Conservation (phyloP, 345 rosid genomes). For the Bruguiera parviflora region DNA sequence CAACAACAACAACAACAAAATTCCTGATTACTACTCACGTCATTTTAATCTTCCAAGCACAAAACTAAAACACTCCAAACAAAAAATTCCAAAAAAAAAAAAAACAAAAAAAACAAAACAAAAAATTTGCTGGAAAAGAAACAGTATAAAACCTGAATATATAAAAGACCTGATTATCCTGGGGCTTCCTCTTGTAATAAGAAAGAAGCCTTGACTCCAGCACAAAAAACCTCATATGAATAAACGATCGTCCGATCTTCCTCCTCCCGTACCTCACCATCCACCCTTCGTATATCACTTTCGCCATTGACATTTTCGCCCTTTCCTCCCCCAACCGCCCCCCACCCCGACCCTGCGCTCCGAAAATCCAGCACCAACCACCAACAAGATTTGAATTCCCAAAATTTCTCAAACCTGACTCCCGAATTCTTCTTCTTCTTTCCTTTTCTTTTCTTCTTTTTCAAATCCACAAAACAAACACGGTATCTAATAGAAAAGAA, state of each 20-base stretch:
- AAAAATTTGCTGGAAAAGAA: neutral
- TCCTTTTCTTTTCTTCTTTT: too few species aligned
- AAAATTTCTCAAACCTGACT: too few species aligned
- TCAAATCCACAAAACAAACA: too few species aligned
- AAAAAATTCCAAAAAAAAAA: constrained; percentile 1
- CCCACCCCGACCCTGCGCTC: constrained; percentile 1
- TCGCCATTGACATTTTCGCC: constrained; percentile 44
- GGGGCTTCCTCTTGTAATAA: constrained; percentile 97
- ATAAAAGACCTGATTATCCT: constrained; percentile 68
- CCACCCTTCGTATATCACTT: constrained; percentile 96
- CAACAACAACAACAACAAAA: neutral
- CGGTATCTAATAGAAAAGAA: too few species aligned
- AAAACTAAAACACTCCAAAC: neutral
- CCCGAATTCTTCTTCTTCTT: too few species aligned
- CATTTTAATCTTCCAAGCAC: neutral
- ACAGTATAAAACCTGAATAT: neutral
- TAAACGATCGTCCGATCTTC: constrained; percentile 93
- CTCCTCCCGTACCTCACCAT: constrained; percentile 98
- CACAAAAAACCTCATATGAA: constrained; percentile 96
- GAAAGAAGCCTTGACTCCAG: constrained; percentile 90
- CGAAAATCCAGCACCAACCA: neutral
- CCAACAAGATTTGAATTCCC: neutral
- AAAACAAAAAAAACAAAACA: neutral
- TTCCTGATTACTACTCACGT: neutral
- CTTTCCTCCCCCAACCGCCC: neutral